Conservation (phyloP, 2,329 filamentous ascomycete genomes). For the Claviceps lovelessii region DNA sequence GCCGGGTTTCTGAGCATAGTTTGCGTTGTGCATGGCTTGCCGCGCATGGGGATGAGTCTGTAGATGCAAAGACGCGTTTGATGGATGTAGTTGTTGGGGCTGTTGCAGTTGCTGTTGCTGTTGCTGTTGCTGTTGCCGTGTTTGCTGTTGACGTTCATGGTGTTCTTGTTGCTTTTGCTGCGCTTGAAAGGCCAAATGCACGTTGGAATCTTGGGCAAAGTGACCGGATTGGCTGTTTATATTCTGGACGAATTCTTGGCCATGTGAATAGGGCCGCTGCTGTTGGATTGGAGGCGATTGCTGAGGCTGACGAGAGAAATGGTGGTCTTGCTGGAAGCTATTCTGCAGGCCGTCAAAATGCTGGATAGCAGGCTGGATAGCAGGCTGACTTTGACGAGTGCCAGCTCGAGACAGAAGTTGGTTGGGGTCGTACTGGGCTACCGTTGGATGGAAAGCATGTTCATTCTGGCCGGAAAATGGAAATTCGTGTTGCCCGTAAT, state of each 20-base stretch:
- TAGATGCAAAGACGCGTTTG: slow-evolving; percentile 5
- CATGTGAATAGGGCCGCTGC: slow-evolving; percentile 3
- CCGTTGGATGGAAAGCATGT: slow-evolving; percentile 18
- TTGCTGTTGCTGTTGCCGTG: slow-evolving; percentile 3
- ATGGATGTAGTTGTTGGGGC: slow-evolving; percentile 4
- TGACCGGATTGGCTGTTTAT: slow-evolving; percentile 3
- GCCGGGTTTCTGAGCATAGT: neutral
- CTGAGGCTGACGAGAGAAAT: slow-evolving; percentile 15
- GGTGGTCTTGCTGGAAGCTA: slow-evolving; percentile 14
- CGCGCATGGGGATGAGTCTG: slow-evolving; percentile 15
- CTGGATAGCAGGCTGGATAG: slow-evolving; percentile 21
- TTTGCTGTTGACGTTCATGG: slow-evolving; percentile 3
- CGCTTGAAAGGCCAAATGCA: slow-evolving; percentile 6
- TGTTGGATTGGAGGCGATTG: slow-evolving; percentile 11
- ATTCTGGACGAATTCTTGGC: slow-evolving; percentile 3
- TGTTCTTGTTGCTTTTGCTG: slow-evolving; percentile 11
- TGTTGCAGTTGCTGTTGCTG: neutral
- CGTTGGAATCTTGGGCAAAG: slow-evolving; percentile 3
- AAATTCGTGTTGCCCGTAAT: slow-evolving; percentile 20
- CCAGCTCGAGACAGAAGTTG: slow-evolving; percentile 20
- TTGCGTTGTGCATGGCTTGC: slow-evolving; percentile 11
- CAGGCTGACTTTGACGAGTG: slow-evolving; percentile 20
- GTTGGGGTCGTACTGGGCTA: slow-evolving; percentile 19
- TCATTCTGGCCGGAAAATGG: slow-evolving; percentile 20
- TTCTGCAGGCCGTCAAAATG: slow-evolving; percentile 16